These are phyloP conservation scores for Aspergillus kassunensis DNA, from an alignment of 495 filamentous ascomycete species.

Conservation along the genomic window DNA sequence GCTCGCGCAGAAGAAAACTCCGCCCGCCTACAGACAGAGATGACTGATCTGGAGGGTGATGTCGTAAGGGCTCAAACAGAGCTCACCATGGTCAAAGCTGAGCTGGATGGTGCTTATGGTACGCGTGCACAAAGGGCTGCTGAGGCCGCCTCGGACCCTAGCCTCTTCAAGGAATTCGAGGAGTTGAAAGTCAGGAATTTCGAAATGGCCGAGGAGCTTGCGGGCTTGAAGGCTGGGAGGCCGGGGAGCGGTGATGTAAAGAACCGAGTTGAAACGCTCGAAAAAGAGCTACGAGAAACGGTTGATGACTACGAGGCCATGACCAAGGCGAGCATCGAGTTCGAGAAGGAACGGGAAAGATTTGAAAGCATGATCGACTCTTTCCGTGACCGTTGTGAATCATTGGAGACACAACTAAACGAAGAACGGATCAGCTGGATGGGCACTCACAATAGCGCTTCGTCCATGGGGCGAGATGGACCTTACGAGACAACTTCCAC, in stretches of 20 bases:
- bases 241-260: slow-evolving; percentile 47
- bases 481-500: slow-evolving; percentile 61
- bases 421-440: slow-evolving; percentile 72
- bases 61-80: slow-evolving; percentile 86
- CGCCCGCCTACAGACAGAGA: slow-evolving; percentile 56
- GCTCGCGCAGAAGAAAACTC: slow-evolving; percentile 41
- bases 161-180: slow-evolving; percentile 61
- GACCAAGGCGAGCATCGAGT: slow-evolving; percentile 78
- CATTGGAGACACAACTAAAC: slow-evolving; percentile 60
- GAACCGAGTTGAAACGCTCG: slow-evolving; percentile 57
- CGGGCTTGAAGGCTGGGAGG: slow-evolving; percentile 43
- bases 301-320: slow-evolving; percentile 83
- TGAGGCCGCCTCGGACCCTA: slow-evolving; percentile 64
- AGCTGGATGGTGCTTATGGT: slow-evolving; percentile 92
- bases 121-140: slow-evolving; percentile 71
- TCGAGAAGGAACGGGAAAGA: slow-evolving; percentile 77
- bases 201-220: slow-evolving; percentile 56
- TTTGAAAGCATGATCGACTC: slow-evolving; percentile 70
- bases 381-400: slow-evolving; percentile 65
- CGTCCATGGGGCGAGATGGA: slow-evolving; percentile 44
- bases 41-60: slow-evolving; percentile 72
- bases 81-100: slow-evolving; percentile 84
- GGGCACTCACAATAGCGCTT: slow-evolving; percentile 51
- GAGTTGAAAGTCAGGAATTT: slow-evolving; percentile 59
- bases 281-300: slow-evolving; percentile 77